Percentiles rank a stretch among this genome's conserved stretches.
Evolutionary conservation across 495 filamentous ascomycete species (phyloP).

Genomic region (Neurospora sp.): DNA sequence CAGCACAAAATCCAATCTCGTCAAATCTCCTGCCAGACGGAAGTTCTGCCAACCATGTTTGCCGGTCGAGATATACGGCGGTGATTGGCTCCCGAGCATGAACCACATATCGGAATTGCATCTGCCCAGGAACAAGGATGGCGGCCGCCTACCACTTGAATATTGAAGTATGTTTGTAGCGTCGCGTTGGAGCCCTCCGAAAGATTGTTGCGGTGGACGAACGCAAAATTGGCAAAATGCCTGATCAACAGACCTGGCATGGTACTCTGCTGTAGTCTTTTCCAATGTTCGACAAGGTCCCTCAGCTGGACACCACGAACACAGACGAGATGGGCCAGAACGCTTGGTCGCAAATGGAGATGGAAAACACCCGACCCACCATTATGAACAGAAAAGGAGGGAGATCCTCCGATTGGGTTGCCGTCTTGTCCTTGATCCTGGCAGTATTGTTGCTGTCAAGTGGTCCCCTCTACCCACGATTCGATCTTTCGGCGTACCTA

Average conservation of each 20-base stretch:
- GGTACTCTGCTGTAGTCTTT: not conserved
- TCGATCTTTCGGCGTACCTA: not conserved
- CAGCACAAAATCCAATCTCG: not conserved
- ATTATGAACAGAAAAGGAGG: not conserved
- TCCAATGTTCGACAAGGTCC: not conserved
- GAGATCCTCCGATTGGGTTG: not conserved
- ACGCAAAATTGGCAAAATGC: not conserved
- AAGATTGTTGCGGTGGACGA: not conserved
- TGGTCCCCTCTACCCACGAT: not conserved
- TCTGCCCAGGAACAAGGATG: not conserved
- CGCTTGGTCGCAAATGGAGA: not conserved
- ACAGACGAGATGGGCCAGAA: not conserved
- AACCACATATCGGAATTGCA: not conserved
- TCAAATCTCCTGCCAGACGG: not conserved
- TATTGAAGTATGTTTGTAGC: not conserved
- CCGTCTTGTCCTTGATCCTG: not conserved
- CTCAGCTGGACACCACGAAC: not conserved
- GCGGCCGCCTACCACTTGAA: not conserved
- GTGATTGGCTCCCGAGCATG: not conserved
- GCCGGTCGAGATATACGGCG: not conserved
- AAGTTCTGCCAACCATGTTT: not conserved
- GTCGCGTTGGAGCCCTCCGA: not conserved
- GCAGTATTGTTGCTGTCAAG: not conserved
- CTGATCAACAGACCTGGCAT: not conserved
- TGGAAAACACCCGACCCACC: not conserved